A percentile compares a stretch with the other conserved stretches of the same genome.
These are phyloP conservation scores for Niveomyces coronatus DNA, from an alignment of 2,329 filamentous ascomycete species.

Conservation along the genomic window DNA sequence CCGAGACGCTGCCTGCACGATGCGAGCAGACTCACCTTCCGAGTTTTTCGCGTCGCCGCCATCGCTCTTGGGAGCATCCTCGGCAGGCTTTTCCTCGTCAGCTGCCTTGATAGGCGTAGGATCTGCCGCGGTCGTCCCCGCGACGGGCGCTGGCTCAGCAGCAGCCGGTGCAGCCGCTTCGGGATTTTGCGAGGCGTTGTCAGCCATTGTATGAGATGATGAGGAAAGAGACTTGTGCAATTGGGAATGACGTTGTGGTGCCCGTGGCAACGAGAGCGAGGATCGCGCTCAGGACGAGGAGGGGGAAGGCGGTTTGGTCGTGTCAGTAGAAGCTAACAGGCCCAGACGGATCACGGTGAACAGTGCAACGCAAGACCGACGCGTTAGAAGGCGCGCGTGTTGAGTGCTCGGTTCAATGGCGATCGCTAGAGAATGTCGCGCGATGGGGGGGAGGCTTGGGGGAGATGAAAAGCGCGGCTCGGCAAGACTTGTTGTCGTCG, in stretches of 20 bases:
- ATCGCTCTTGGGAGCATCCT: slow-evolving; percentile 17
- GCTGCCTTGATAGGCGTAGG: slow-evolving; percentile 14
- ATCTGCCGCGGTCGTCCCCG: slow-evolving; percentile 20
- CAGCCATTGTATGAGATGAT: slow-evolving; percentile 25
- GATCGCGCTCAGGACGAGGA: slow-evolving; percentile 4
- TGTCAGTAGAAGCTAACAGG: slow-evolving; percentile 8
- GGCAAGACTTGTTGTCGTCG: slow-evolving; percentile 4
- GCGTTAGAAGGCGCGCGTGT: slow-evolving; percentile 9
- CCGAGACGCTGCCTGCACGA: not conserved
- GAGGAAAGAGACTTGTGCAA: slow-evolving; percentile 1
- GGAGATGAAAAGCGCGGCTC: slow-evolving; percentile 9
- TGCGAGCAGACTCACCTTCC: slow-evolving; percentile 21
- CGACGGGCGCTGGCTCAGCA: slow-evolving; percentile 13
- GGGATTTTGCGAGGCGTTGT: slow-evolving; percentile 26
- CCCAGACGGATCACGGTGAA: too few relatives aligned
- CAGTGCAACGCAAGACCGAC: too few relatives aligned
- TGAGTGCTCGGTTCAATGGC: slow-evolving; percentile 10
- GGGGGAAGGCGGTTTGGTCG: too few relatives aligned
- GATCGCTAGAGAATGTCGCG: slow-evolving; percentile 9
- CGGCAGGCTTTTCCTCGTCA: slow-evolving; percentile 16
- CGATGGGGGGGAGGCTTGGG: slow-evolving; percentile 5
- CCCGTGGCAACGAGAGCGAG: not conserved
- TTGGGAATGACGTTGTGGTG: slow-evolving; percentile 5
- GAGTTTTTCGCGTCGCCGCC: slow-evolving; percentile 19
- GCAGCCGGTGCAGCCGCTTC: slow-evolving; percentile 23